phyloP scores from a whole-genome alignment of 148 eudicot genomes.

The Talinum fruticosum region DNA sequence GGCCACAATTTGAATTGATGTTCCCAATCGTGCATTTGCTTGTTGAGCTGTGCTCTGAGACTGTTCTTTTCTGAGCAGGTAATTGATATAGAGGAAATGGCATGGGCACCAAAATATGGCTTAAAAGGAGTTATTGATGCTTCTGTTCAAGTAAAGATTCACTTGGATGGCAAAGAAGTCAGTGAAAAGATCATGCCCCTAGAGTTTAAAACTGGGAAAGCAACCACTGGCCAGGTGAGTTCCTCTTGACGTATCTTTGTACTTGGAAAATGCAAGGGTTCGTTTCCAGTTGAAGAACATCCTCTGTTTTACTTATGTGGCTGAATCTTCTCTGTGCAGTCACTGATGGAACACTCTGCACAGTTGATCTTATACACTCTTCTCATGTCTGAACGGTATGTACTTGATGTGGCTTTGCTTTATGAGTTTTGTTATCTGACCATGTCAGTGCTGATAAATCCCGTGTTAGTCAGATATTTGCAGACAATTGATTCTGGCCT shows the following conservation, averaged over 20 bases:
- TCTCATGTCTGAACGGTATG: conserved; percentile 94
- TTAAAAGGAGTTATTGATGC: conserved; percentile 98
- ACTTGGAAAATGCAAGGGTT: neutral
- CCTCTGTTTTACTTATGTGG: conserved; percentile 4
- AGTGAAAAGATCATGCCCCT: conserved; percentile 76
- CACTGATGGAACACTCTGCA: conserved; percentile 86
- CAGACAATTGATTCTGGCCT: conserved; percentile 75
- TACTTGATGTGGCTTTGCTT: neutral
- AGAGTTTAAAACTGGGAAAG: conserved; percentile 97
- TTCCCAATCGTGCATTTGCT: conserved; percentile 10
- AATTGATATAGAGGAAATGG: conserved; percentile 97
- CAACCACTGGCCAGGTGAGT: conserved; percentile 84
- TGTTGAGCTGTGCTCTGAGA: neutral
- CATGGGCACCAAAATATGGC: conserved; percentile 98
- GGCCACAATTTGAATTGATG: neutral
- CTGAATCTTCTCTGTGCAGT: conserved; percentile 43
- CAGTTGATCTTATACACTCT: conserved; percentile 94
- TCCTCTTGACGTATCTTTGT: neutral
- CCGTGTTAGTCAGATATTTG: conserved; percentile 53
- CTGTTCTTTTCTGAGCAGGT: conserved; percentile 44
- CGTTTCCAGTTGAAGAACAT: neutral
- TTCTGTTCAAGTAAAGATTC: conserved; percentile 56
- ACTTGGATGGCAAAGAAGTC: conserved; percentile 31
- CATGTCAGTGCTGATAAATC: conserved; percentile 13
- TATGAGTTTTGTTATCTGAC: neutral